phyloP scores from a whole-genome alignment of 1,284 basidiomycete species.

The Clitocybe nebularis region DNA sequence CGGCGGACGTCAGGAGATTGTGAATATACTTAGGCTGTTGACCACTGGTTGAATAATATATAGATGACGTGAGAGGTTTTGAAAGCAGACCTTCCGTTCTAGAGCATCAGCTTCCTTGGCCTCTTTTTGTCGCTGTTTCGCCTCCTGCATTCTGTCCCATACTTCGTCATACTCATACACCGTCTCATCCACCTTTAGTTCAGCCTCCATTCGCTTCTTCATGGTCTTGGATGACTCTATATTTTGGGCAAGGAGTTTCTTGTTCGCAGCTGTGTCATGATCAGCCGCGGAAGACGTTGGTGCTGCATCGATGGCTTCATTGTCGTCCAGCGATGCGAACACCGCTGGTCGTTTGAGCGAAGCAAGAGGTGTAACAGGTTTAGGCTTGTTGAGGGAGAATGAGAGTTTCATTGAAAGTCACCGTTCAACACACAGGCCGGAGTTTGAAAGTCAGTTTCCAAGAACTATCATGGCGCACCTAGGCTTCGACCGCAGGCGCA shows the following conservation, averaged over 20 bases:
- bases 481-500: conserved; percentile 78
- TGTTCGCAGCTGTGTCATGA: conserved; percentile 42
- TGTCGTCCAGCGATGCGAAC: conserved; percentile 61
- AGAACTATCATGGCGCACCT: conserved; percentile 38
- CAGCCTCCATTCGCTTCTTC: conserved; percentile 69
- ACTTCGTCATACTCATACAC: conserved; percentile 97
- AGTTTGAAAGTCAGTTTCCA: conserved; percentile 15
- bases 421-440: conserved; percentile 16
- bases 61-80: conserved; percentile 5
- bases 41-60: conserved; percentile 13
- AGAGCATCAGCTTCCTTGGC: conserved; percentile 69
- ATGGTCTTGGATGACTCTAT: conserved; percentile 54
- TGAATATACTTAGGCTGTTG: conserved; percentile 90
- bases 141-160: conserved; percentile 93
- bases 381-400: conserved; percentile 67
- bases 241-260: conserved; percentile 54
- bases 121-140: conserved; percentile 71
- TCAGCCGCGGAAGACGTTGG: conserved; percentile 33
- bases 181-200: conserved; percentile 75
- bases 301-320: conserved; percentile 50
- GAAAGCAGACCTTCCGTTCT: conserved; percentile 63
- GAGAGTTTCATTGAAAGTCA: conserved; percentile 67
- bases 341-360: conserved; percentile 58
- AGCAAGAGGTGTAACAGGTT: conserved; percentile 45
- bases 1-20: conserved; percentile 78